These are phyloP conservation scores for Oryza longistaminata DNA, from an alignment of 176 grass and related monocot species.

Conservation along the genomic window DNA sequence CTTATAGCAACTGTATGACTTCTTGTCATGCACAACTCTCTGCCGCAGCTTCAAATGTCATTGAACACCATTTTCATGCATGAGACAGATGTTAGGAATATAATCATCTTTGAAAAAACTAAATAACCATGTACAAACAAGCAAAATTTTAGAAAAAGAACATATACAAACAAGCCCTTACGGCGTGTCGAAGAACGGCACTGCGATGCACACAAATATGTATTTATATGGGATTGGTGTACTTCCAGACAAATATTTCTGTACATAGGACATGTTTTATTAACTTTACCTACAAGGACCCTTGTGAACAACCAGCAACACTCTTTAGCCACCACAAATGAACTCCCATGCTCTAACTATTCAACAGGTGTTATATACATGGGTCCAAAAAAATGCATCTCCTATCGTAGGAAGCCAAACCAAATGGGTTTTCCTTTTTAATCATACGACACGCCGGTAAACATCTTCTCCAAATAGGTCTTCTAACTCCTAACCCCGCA, in stretches of 20 bases:
- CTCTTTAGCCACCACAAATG: constrained; percentile 9
- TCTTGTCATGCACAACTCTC: background rate
- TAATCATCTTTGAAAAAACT: no score
- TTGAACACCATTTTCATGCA: background rate
- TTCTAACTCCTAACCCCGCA: constrained; percentile 25
- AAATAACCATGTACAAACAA: background rate
- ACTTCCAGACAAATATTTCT: constrained; percentile 35
- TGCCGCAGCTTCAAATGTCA: background rate
- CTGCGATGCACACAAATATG: background rate
- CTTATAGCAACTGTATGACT: background rate
- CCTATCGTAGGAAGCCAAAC: constrained; percentile 28
- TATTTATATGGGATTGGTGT: background rate
- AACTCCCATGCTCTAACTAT: constrained; percentile 10
- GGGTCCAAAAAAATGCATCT: constrained; percentile 44
- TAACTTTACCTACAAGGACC: constrained; percentile 30
- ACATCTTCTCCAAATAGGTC: constrained; percentile 18
- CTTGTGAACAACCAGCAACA: constrained; percentile 33
- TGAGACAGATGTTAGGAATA: background rate
- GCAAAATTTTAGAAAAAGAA: no score
- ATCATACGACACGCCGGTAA: constrained; percentile 3
- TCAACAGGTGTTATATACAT: constrained; percentile 42
- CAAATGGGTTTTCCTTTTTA: constrained; percentile 8
- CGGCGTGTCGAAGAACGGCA: no score
- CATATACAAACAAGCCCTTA: background rate
- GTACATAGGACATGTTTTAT: constrained; percentile 41